Evolutionary conservation across 768 basidiomycete species (phyloP).

Genomic region (Macrocybe gigantea): DNA sequence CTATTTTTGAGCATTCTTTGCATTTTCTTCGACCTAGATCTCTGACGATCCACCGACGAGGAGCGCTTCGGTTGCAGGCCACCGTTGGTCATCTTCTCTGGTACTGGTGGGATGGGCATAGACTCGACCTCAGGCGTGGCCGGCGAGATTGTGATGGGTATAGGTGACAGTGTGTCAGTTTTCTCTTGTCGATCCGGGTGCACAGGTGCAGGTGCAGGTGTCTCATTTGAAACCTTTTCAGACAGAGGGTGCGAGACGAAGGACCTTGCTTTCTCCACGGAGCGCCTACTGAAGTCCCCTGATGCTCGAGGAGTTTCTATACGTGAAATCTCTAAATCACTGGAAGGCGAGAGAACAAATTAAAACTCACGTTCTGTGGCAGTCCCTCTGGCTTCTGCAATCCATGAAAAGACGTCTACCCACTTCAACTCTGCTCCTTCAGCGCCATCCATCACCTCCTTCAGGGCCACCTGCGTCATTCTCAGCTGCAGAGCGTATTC

Average conservation of each 20-base stretch:
- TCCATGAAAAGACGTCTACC: conserved; percentile 83
- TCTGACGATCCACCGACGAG: conserved; percentile 35
- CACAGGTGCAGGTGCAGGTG: background rate
- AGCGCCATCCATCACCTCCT: conserved; percentile 80
- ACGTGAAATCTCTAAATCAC: no score
- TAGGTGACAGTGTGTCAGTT: conserved; percentile 12
- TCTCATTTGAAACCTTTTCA: conserved; percentile 1
- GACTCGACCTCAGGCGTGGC: conserved; percentile 42
- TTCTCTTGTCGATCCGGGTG: conserved; percentile 1
- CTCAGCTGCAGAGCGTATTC: conserved; percentile 79
- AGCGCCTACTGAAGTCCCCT: background rate
- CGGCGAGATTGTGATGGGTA: conserved; percentile 56
- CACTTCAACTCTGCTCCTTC: conserved; percentile 78
- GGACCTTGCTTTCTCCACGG: conserved; percentile 6
- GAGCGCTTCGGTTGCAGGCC: conserved; percentile 24
- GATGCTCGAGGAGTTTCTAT: no score
- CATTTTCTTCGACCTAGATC: conserved; percentile 63
- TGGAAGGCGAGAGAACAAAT: no score
- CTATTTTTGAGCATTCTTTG: conserved; percentile 70
- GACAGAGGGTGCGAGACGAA: conserved; percentile 1
- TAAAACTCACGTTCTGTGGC: no score
- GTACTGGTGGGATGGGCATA: conserved; percentile 6
- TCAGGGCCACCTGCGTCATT: conserved; percentile 78
- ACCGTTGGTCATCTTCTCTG: conserved; percentile 7
- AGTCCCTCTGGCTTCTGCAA: conserved; percentile 37